These are phyloP conservation scores for Collybia mongolica DNA, from an alignment of 768 basidiomycete species.

Conservation along the genomic window DNA sequence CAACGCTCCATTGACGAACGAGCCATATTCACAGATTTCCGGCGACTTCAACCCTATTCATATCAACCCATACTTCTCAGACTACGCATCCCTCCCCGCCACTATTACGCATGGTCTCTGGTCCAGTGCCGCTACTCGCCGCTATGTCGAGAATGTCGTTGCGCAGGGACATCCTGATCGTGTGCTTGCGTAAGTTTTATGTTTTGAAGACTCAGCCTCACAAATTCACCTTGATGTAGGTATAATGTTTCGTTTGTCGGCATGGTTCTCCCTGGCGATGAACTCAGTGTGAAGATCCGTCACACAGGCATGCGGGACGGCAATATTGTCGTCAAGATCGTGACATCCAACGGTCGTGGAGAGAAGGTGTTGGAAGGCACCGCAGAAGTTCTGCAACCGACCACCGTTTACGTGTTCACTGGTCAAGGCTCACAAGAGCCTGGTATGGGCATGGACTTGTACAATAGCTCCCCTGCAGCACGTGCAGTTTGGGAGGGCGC, in stretches of 20 bases:
- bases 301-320: slow-evolving; percentile 93
- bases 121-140: slow-evolving; percentile 92
- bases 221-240: slow-evolving; percentile 32
- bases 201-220: slow-evolving; percentile 2
- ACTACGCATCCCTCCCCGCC: slow-evolving; percentile 87
- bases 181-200: slow-evolving; percentile 68
- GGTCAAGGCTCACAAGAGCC: slow-evolving; percentile 98
- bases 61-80: slow-evolving; percentile 96
- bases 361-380: slow-evolving; percentile 93
- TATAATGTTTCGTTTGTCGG: slow-evolving; percentile 96
- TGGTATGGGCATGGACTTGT: slow-evolving; percentile 99
- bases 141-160: slow-evolving; percentile 89
- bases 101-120: slow-evolving; percentile 99
- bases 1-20: slow-evolving; percentile 86
- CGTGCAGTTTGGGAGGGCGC: slow-evolving; percentile 97
- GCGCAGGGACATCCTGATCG: slow-evolving; percentile 92
- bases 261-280: slow-evolving; percentile 93
- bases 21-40: slow-evolving; percentile 93
- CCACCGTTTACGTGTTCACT: slow-evolving; percentile 95
- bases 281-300: slow-evolving; percentile 81
- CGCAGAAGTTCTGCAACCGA: slow-evolving; percentile 90
- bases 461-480: slow-evolving; percentile 89
- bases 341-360: slow-evolving; percentile 79
- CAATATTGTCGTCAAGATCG: slow-evolving; percentile 87
- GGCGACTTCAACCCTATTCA: slow-evolving; percentile 99